Evolutionary conservation across 768 basidiomycete species (phyloP).

Genomic region (Chalciporus pseudorubinellus): DNA sequence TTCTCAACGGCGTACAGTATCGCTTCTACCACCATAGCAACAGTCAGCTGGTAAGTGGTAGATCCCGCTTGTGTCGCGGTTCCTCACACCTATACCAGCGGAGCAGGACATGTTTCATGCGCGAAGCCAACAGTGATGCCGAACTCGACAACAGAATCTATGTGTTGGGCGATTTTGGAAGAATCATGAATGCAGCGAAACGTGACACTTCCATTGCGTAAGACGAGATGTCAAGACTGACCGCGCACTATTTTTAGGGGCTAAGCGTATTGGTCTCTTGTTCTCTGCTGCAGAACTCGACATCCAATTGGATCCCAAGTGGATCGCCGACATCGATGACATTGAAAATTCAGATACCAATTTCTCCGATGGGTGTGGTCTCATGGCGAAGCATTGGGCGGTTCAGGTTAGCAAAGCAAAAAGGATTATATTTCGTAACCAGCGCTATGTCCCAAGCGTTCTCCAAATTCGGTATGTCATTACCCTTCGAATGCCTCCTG

Average conservation of each 20-base stretch:
- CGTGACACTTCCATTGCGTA: conserved; percentile 33
- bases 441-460: conserved; percentile 58
- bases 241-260: conserved; percentile 41
- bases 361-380: conserved; percentile 70
- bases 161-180: conserved; percentile 53
- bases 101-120: conserved; percentile 61
- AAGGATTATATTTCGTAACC: conserved; percentile 51
- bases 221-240: background rate
- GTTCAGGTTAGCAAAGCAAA: conserved; percentile 52
- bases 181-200: conserved; percentile 64
- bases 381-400: conserved; percentile 54
- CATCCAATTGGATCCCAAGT: conserved; percentile 48
- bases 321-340: conserved; percentile 55
- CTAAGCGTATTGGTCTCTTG: conserved; percentile 65
- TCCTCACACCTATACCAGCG: conserved; percentile 37
- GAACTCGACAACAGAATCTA: conserved; percentile 62
- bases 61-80: background rate
- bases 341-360: conserved; percentile 54
- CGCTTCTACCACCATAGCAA: conserved; percentile 73
- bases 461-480: conserved; percentile 56
- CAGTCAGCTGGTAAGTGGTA: conserved; percentile 53
- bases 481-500: background rate
- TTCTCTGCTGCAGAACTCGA: conserved; percentile 66
- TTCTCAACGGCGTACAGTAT: conserved; percentile 57
- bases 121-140: conserved; percentile 49